These are phyloP conservation scores for Boletus pseudo-olivaceus DNA, from an alignment of 768 basidiomycete species.

Conservation along the genomic window DNA sequence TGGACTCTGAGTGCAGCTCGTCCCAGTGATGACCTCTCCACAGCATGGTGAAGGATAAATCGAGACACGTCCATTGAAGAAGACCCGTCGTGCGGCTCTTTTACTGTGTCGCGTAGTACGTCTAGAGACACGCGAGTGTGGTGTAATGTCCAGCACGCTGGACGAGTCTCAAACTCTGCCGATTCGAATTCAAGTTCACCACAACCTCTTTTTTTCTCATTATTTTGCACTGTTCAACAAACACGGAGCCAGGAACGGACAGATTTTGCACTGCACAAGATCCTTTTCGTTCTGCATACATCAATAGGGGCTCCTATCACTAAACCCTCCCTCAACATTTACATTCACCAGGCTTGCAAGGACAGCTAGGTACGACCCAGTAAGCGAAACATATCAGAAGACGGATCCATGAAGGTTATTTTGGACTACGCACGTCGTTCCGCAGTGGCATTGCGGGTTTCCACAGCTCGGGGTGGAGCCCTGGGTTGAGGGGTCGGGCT, in stretches of 20 bases:
- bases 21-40: not conserved
- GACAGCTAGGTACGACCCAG: conserved; percentile 1
- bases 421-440: conserved; percentile 8
- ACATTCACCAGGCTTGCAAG: conserved; percentile 16
- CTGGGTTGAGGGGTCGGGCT: conserved; percentile 2
- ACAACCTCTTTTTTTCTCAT: no score
- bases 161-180: no score
- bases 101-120: no score
- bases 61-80: no score
- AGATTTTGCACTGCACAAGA: no score
- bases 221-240: not conserved
- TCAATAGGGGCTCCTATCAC: not conserved
- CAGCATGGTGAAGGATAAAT: not conserved
- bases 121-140: no score
- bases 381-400: not conserved
- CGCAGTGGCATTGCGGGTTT: conserved; percentile 17
- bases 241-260: no score
- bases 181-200: no score
- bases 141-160: no score
- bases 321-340: not conserved
- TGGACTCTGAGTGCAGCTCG: no score
- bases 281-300: not conserved
- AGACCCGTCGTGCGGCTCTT: no score
- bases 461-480: conserved; percentile 12
- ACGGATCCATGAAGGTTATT: not conserved